Evolutionary conservation across 192 early-diverging fungal genomes (phyloP), one percentile per base, ranked within the genome.

Genomic region (Mortierella alpina): DNA sequence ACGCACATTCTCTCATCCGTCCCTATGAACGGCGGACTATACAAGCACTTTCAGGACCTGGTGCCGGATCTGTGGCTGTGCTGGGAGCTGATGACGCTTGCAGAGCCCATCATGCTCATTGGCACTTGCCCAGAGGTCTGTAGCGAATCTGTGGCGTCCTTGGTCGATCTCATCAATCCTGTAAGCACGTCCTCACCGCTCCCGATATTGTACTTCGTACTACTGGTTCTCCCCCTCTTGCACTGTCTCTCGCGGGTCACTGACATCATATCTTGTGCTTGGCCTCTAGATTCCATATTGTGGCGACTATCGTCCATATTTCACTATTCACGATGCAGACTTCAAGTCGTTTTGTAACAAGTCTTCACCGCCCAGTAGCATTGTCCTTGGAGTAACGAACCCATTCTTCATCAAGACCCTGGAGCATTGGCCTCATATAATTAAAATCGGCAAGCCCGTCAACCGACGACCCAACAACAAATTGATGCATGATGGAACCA

Each of bases 291-390:
- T 97, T 62, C 91, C 93, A 20, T 99, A 95, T 81, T 97, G 96
- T 64, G 98, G 98, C 46, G 96, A 99, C 83, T 96, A 92, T 73
- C 91, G 98, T 18, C 97, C 97, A 12, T 99, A 97, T 65, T 97
- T 99, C 75, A 99, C 98, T 5, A 95, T 99, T 66, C 96, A 97
- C 79, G 97, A 97, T 75, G 84, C 93, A 5, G 98, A 99, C 76
- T 95, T 98, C 63, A 92, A 93, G 59, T 83, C 85, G 41, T 88
- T 94, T 41, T 77, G 86, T 84, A 46, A 90, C 80, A 63, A 90
- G 84, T 83, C 83, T 63, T 88, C 88, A 65, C 92, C 95, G 45
- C 90, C 94, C 13, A 87, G 91, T 11, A 94, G 91, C 66, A 90
- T 92, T 41, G 85, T 99, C n/a, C 82, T 99, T 6, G 98, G 98